Percentiles rank a stretch among this genome's conserved stretches.
phyloP scores from a whole-genome alignment of 148 eudicot species.

The Vaccinium vitisidaea region DNA sequence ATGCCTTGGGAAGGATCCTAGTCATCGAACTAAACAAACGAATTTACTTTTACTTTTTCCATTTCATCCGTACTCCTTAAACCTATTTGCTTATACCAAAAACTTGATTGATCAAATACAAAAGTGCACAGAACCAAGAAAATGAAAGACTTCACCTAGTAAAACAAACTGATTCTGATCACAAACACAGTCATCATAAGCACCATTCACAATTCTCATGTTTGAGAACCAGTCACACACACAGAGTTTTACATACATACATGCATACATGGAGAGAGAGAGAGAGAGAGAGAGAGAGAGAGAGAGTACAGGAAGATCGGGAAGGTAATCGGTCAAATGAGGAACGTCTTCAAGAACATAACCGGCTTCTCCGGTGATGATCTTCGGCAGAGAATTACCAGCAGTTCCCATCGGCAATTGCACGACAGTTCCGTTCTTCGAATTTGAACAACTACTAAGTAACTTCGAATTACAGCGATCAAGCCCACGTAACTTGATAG shows the following conservation, averaged over 20 bases:
- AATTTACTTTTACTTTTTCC: not conserved
- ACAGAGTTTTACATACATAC: too few relatives aligned
- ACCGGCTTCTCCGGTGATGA: slow-evolving; percentile 16
- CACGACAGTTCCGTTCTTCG: not conserved
- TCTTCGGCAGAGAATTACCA: slow-evolving; percentile 2
- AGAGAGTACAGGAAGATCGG: slow-evolving; percentile 19
- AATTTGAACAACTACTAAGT: not conserved
- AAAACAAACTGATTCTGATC: not conserved
- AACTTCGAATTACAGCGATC: slow-evolving; percentile 10
- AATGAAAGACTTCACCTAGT: not conserved
- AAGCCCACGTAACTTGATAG: not conserved
- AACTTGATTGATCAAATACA: not conserved
- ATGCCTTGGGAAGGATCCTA: not conserved
- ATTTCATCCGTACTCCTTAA: not conserved
- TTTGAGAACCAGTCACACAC: slow-evolving; percentile 12
- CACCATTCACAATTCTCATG: not conserved
- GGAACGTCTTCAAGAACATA: slow-evolving; percentile 27
- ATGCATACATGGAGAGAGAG: too few relatives aligned
- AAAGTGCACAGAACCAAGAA: not conserved
- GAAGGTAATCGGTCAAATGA: slow-evolving; percentile 22
- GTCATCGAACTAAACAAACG: not conserved
- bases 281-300: not conserved
- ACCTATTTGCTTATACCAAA: not conserved
- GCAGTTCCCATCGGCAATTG: not conserved
- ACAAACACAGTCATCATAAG: not conserved